A percentile compares a stretch with the other conserved stretches of the same genome.
Evolutionary conservation across 352 stramenopile species (phyloP).

Genomic region (Pythium apleroticum): DNA sequence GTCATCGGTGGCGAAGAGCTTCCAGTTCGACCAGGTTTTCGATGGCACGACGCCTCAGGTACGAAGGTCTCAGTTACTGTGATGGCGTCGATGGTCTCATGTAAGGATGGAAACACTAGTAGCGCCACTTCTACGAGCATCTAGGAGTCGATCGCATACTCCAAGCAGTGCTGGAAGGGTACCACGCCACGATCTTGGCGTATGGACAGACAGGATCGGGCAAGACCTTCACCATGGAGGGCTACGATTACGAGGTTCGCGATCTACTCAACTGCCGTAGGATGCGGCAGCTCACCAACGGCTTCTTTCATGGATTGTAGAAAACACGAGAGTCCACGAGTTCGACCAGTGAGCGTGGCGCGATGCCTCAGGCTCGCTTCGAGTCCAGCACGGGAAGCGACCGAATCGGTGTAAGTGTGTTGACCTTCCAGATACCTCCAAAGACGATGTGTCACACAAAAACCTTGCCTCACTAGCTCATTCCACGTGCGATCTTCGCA

Average conservation of each 20-base stretch:
- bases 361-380: slow-evolving; percentile 22
- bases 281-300: too few species aligned
- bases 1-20: slow-evolving; percentile 30
- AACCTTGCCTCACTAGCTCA: slow-evolving; percentile 30
- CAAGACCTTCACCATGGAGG: slow-evolving; percentile 68
- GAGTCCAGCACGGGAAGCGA: slow-evolving; percentile 8
- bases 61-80: neutral
- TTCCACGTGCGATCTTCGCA: slow-evolving; percentile 45
- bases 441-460: neutral
- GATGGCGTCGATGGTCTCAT: neutral
- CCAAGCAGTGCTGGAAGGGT: slow-evolving; percentile 35
- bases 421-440: neutral
- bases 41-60: slow-evolving; percentile 37
- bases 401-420: slow-evolving; percentile 35
- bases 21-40: slow-evolving; percentile 60
- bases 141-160: slow-evolving; percentile 40
- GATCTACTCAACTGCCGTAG: too few species aligned
- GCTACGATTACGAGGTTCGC: slow-evolving; percentile 55
- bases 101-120: slow-evolving; percentile 8
- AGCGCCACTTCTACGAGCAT: slow-evolving; percentile 42
- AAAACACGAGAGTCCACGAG: slow-evolving; percentile 8
- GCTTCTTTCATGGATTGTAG: neutral
- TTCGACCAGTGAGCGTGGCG: neutral
- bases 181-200: slow-evolving; percentile 55
- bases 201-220: slow-evolving; percentile 60